These are phyloP conservation scores for Paragyromitra xinjiangensis DNA, from an alignment of 495 filamentous ascomycete species.

Conservation along the genomic window DNA sequence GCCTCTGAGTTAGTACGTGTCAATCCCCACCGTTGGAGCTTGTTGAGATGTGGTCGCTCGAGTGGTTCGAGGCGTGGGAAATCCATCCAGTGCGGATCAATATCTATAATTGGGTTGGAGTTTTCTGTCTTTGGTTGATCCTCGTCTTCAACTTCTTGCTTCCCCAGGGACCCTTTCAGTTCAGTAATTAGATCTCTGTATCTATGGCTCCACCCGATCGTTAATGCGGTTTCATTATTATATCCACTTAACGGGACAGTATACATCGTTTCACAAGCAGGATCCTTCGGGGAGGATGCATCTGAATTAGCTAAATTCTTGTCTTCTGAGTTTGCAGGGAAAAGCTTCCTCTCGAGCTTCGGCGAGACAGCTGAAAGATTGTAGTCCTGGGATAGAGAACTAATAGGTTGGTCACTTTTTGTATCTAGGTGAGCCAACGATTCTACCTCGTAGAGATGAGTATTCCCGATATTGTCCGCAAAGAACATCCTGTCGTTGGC, in stretches of 20 bases:
- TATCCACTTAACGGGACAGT: not conserved
- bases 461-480: conserved; percentile 31
- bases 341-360: conserved; percentile 43
- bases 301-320: not conserved
- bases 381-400: not conserved
- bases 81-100: conserved; percentile 41
- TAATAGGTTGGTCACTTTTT: not conserved
- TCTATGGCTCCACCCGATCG: conserved; percentile 39
- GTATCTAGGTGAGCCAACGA: not conserved
- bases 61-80: conserved; percentile 38
- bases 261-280: conserved; percentile 1
- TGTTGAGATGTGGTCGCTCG: conserved; percentile 39
- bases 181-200: conserved; percentile 62
- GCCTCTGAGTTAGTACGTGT: conserved; percentile 20
- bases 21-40: conserved; percentile 40
- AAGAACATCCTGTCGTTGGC: conserved; percentile 33
- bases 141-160: conserved; percentile 50
- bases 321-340: conserved; percentile 4
- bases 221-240: conserved; percentile 27
- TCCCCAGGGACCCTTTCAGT: conserved; percentile 54
- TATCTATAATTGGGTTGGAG: conserved; percentile 18
- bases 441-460: conserved; percentile 26
- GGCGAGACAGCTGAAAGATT: not conserved
- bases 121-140: conserved; percentile 53
- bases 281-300: not conserved